Conservation (phyloP, 345 rosid species). For the Corymbia maculata region DNA sequence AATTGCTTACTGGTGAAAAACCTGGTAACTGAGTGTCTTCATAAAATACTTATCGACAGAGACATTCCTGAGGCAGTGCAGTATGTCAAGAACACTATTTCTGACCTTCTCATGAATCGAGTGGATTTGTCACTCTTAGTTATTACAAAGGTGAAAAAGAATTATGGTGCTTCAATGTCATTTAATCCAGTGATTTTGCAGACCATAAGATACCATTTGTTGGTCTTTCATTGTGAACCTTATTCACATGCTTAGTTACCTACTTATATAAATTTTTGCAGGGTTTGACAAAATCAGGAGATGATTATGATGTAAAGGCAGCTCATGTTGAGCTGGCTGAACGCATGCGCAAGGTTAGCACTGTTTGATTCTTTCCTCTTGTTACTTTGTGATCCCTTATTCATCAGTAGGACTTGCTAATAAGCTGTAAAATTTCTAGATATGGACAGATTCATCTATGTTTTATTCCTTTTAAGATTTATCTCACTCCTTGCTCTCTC, state of each 20-base stretch:
- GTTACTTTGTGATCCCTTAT: neutral
- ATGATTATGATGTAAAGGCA: constrained; percentile 89
- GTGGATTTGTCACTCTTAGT: constrained; percentile 96
- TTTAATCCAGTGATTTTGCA: neutral
- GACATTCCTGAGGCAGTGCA: constrained; percentile 85
- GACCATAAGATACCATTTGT: neutral
- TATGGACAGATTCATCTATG: neutral
- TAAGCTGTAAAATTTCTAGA: neutral
- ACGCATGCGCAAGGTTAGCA: constrained; percentile 93
- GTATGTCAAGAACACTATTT: constrained; percentile 78
- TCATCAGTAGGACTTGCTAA: neutral
- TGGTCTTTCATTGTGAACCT: neutral
- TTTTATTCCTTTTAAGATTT: neutral
- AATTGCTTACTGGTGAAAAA: constrained; percentile 94
- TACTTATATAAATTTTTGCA: constrained; percentile 17
- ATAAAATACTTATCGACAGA: constrained; percentile 80
- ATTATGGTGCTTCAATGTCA: neutral
- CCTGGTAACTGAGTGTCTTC: constrained; percentile 87
- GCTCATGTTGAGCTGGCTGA: constrained; percentile 98
- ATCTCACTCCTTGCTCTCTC: neutral
- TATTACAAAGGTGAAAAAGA: constrained; percentile 69
- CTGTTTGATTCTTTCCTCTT: neutral
- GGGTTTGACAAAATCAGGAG: constrained; percentile 96
- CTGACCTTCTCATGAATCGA: constrained; percentile 98
- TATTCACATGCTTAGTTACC: neutral